Conservation (phyloP, 2,329 filamentous ascomycete species). For the Ceratocystis variospora region DNA sequence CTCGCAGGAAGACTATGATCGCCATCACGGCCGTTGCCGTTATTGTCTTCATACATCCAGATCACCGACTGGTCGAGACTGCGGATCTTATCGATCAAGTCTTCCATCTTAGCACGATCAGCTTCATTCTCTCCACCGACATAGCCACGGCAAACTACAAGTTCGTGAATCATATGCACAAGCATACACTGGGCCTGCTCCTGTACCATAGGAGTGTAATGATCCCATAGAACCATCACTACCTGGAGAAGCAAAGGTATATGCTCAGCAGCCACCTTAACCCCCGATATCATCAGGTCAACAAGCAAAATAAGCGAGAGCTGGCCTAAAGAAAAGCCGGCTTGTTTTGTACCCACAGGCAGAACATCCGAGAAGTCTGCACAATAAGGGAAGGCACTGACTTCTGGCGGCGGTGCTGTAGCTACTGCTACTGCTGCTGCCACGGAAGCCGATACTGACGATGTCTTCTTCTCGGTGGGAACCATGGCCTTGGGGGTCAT, state of each 20-base stretch:
- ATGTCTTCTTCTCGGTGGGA: constrained; percentile 58
- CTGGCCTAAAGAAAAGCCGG: constrained; percentile 83
- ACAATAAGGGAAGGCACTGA: constrained; percentile 67
- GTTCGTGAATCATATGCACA: constrained; percentile 89
- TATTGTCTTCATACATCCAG: constrained; percentile 90
- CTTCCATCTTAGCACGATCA: constrained; percentile 38
- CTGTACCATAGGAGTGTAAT: constrained; percentile 87
- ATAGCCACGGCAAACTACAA: constrained; percentile 68
- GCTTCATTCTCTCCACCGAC: not conserved
- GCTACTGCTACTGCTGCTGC: constrained; percentile 30
- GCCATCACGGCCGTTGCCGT: constrained; percentile 58
- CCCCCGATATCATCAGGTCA: constrained; percentile 86
- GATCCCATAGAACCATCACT: constrained; percentile 89
- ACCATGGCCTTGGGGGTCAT: constrained; percentile 97
- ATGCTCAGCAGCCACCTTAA: constrained; percentile 63
- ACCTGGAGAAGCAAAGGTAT: constrained; percentile 81
- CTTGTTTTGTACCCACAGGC: constrained; percentile 79
- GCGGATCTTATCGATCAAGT: constrained; percentile 73
- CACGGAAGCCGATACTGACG: not conserved
- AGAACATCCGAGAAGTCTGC: constrained; percentile 69
- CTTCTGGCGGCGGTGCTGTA: constrained; percentile 57
- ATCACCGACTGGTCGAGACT: constrained; percentile 71
- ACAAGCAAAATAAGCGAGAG: constrained; percentile 86
- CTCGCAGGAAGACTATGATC: constrained; percentile 61
- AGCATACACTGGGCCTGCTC: constrained; percentile 97